Evolutionary conservation across 805 yeast genomes (phyloP).

Genomic region (Candida peoriensis): DNA sequence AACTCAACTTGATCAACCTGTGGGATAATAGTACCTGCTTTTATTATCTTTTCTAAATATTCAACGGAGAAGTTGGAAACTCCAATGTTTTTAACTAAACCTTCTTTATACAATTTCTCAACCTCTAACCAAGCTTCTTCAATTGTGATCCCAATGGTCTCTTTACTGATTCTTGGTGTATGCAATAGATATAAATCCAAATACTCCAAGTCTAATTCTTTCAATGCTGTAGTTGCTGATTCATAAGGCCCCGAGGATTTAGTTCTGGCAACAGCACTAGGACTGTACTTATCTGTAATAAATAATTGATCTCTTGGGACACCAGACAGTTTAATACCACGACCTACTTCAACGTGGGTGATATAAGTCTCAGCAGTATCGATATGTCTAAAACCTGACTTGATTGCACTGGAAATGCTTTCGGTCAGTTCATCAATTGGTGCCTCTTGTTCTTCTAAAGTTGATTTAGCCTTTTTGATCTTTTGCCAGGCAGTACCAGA

Average conservation of each 20-base stretch:
- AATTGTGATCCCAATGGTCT: conserved; percentile 44
- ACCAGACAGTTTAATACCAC: conserved; percentile 48
- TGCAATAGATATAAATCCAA: conserved; percentile 75
- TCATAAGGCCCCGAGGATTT: conserved; percentile 45
- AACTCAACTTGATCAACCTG: conserved; percentile 18
- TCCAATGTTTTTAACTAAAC: conserved; percentile 15
- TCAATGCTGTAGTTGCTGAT: conserved; percentile 53
- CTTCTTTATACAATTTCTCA: conserved; percentile 8
- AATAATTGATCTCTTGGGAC: conserved; percentile 60
- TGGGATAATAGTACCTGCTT: conserved; percentile 9
- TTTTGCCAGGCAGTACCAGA: conserved; percentile 39
- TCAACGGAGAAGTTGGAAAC: conserved; percentile 16
- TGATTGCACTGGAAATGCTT: conserved; percentile 7
- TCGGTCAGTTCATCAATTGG: conserved; percentile 21
- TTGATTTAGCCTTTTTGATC: conserved; percentile 14
- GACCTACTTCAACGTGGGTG: conserved; percentile 51
- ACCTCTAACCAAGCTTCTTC: conserved; percentile 17
- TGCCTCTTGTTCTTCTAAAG: conserved; percentile 16
- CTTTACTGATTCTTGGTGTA: conserved; percentile 53
- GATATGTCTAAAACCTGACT: conserved; percentile 53
- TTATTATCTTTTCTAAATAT: conserved; percentile 10
- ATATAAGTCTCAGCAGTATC: conserved; percentile 54
- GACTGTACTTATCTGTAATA: conserved; percentile 35
- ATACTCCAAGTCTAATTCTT: conserved; percentile 63
- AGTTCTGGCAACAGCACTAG: conserved; percentile 28